Base-by-base conservation (phyloP, 1,284 basidiomycete genomes). In the Peniophora sp. region DNA sequence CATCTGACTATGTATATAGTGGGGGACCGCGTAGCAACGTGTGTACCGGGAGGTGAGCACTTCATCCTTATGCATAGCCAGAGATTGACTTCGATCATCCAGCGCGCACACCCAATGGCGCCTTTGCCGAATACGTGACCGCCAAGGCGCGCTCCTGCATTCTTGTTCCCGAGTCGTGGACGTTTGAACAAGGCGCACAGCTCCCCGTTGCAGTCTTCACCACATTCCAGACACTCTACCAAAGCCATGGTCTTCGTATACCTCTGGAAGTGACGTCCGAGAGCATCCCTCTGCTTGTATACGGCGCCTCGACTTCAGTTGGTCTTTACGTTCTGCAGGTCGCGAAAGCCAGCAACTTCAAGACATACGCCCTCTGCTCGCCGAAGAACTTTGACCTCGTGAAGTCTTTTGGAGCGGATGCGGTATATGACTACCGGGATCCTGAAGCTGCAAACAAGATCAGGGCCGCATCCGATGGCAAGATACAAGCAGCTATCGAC, bases 371-470 rank as follows among this genome's bases (percentile, higher is more conserved):
- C 9, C 17, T 24, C 23, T 20, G 20, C 9, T 20, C 20, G 11
- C 9, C 44, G 44, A 22, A 25, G 44, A 45, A 45, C 23, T 45
- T 45, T n/a, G 44, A 45, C 14, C 44, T 45, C 6, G 23, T 45
- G 20, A 19, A n/a, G 19, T 14, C n/a, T 16, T 25, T 22, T 22
- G 44, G 44, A 5, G 44, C 44, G 10, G 23, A 22, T 16, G 44
- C 10, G 44, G 44, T 22, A 8, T 45, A 45, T 22, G 44, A 45
- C 23, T 45, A 45, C n/a, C 16, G n/a, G 10, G 44, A 45, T n/a
- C 44, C 53, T 9, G 48, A 50, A 55, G 54, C n/a, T 10, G 25
- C 24, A 11, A 23, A 46, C 35, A 53, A 52, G 45, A 53, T 53
- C 48, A 52, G 49, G 11, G 39, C 22, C 3, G 45, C 54, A n/a